A percentile compares a stretch with the other conserved stretches of the same genome.
phyloP scores from a whole-genome alignment of 1,284 basidiomycete genomes.

The Coriolopsis trogii region DNA sequence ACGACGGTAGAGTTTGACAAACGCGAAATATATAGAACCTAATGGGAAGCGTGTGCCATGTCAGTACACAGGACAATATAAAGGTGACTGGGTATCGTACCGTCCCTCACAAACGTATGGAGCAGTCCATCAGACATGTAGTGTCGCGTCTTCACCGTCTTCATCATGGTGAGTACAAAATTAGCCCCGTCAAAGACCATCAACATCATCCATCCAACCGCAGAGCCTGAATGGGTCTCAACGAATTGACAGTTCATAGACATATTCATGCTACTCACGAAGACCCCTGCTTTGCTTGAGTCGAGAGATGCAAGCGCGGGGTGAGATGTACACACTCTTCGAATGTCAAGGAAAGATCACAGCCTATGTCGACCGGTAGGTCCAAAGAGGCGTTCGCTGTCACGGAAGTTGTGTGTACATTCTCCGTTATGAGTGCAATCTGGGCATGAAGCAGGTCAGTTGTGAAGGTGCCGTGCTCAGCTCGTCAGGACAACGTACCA shows the following conservation, averaged over 20 bases:
- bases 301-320: background rate
- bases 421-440: background rate
- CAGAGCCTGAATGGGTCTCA: background rate
- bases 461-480: background rate
- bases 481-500: background rate
- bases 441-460: background rate
- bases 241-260: background rate
- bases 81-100: conserved; percentile 1
- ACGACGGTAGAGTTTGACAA: background rate
- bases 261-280: background rate
- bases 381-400: background rate
- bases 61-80: background rate
- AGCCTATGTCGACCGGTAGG: conserved; percentile 2
- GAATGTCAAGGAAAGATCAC: conserved; percentile 9
- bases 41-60: too few relatives aligned
- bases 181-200: conserved; percentile 13
- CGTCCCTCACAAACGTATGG: conserved; percentile 15
- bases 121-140: conserved; percentile 6
- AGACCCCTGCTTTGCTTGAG: background rate
- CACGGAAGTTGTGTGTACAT: background rate
- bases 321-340: background rate
- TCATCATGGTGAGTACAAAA: conserved; percentile 10
- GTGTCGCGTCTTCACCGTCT: conserved; percentile 1
- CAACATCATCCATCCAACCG: conserved; percentile 6
- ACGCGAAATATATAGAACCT: background rate